phyloP scores from a whole-genome alignment of 371 early-diverging fungal species.

The Mucor indicus region DNA sequence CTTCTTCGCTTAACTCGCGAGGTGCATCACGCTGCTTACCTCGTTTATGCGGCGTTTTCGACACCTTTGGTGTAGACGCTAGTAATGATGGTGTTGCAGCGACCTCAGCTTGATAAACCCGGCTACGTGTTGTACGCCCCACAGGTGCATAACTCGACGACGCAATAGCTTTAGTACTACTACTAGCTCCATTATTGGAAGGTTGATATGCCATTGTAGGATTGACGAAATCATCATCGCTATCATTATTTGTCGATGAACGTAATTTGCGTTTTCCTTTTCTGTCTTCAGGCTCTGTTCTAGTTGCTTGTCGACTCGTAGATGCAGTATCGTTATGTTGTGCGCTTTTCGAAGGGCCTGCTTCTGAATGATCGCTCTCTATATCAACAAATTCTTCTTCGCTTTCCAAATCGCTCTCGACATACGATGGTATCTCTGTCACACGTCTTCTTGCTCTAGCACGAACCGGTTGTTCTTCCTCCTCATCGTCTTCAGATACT shows the following conservation, averaged over 20 bases:
- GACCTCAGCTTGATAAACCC: neutral
- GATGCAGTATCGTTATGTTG: conserved; percentile 15
- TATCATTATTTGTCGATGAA: conserved; percentile 20
- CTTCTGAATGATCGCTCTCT: conserved; percentile 30
- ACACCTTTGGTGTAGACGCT: neutral
- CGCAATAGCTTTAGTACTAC: neutral
- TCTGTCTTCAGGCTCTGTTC: conserved; percentile 23
- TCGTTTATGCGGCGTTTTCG: conserved; percentile 11
- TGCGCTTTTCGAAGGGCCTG: conserved; percentile 16
- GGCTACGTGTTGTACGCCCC: conserved; percentile 14
- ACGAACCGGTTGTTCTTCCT: conserved; percentile 36
- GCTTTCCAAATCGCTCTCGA: conserved; percentile 52
- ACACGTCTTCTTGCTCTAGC: conserved; percentile 45
- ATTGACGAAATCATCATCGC: conserved; percentile 15
- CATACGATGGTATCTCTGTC: conserved; percentile 29
- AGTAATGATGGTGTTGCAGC: neutral
- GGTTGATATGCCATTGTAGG: neutral
- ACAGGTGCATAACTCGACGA: neutral
- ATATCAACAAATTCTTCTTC: conserved; percentile 39
- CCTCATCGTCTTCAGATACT: conserved; percentile 24
- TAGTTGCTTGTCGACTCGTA: neutral
- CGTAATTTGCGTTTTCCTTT: conserved; percentile 36
- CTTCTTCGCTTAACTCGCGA: conserved; percentile 25
- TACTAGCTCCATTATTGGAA: neutral
- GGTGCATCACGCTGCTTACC: conserved; percentile 18